Conservation (phyloP, 495 filamentous ascomycete species). For the Alectoria sarmentosa region DNA sequence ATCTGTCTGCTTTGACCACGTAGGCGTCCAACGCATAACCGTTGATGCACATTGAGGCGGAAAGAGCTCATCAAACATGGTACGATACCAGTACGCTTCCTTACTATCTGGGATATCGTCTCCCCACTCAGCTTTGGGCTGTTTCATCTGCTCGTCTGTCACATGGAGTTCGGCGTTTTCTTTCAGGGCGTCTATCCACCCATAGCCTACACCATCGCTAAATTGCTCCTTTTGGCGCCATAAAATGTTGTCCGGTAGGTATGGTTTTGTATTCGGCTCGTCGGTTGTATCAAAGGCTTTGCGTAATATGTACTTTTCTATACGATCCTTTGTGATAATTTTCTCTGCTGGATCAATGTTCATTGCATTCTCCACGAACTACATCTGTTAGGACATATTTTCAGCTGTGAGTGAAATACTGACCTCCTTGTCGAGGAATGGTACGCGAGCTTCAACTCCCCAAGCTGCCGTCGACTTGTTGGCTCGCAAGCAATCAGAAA, state of each 20-base stretch:
- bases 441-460: slow-evolving; percentile 96
- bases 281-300: slow-evolving; percentile 94
- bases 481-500: slow-evolving; percentile 90
- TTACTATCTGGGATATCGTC: slow-evolving; percentile 87
- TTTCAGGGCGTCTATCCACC: slow-evolving; percentile 97
- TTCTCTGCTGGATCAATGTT: slow-evolving; percentile 89
- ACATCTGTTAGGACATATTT: slow-evolving; percentile 13
- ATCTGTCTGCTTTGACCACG: slow-evolving; percentile 92
- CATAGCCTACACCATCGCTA: slow-evolving; percentile 95
- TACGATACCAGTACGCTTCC: slow-evolving; percentile 98
- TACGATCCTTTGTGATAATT: slow-evolving; percentile 82
- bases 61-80: slow-evolving; percentile 98
- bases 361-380: slow-evolving; percentile 90
- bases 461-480: slow-evolving; percentile 99
- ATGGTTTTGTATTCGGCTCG: slow-evolving; percentile 68
- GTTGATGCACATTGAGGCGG: slow-evolving; percentile 83
- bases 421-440: slow-evolving; percentile 89
- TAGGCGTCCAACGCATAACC: slow-evolving; percentile 96
- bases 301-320: slow-evolving; percentile 96
- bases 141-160: slow-evolving; percentile 93
- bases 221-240: slow-evolving; percentile 99
- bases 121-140: slow-evolving; percentile 94
- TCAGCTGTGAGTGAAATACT: slow-evolving; percentile 19
- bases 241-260: slow-evolving; percentile 89
- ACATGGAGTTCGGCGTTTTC: slow-evolving; percentile 83